phyloP scores from a whole-genome alignment of 163 green algal species.

The Chlamydomonas reinhardtii region DNA sequence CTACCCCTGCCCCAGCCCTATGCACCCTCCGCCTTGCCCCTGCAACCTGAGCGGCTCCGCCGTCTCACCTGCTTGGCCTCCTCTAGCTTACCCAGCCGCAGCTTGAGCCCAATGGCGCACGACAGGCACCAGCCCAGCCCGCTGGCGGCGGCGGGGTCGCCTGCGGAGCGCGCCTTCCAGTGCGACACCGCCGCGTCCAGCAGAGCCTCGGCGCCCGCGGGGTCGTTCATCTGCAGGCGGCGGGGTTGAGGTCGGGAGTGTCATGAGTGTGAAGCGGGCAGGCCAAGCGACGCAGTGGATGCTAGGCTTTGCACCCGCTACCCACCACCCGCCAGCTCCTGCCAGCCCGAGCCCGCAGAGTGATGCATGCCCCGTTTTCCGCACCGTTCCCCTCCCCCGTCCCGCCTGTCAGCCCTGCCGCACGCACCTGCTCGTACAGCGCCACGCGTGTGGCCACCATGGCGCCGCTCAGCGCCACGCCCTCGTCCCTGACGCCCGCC shows the following conservation, averaged over 20 bases:
- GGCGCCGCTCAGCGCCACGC: constrained; percentile 47
- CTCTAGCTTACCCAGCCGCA: constrained; percentile 64
- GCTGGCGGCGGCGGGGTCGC: constrained; percentile 1
- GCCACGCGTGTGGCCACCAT: constrained; percentile 73
- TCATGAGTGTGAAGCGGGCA: no score
- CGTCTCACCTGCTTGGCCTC: constrained; percentile 27
- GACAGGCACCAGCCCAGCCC: constrained; percentile 65
- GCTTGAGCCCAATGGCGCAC: constrained; percentile 64
- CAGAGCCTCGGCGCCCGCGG: constrained; percentile 59
- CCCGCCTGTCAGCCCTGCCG: not conserved
- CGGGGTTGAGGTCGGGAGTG: not conserved
- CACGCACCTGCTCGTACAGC: constrained; percentile 68
- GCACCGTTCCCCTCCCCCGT: not conserved
- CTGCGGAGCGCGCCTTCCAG: constrained; percentile 34
- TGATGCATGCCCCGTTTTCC: no score
- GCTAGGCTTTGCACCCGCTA: no score
- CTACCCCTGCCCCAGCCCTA: no score
- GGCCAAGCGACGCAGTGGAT: no score
- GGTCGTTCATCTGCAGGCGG: constrained; percentile 52
- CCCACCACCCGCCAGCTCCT: no score
- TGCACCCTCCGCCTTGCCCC: no score
- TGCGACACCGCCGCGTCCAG: constrained; percentile 62
- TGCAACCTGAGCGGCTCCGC: no score
- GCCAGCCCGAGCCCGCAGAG: no score
- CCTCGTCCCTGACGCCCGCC: constrained; percentile 46